A percentile compares a stretch with the other conserved stretches of the same genome.
phyloP scores from a whole-genome alignment of 2,329 filamentous ascomycete genomes.

The Samsoniella hepiali region DNA sequence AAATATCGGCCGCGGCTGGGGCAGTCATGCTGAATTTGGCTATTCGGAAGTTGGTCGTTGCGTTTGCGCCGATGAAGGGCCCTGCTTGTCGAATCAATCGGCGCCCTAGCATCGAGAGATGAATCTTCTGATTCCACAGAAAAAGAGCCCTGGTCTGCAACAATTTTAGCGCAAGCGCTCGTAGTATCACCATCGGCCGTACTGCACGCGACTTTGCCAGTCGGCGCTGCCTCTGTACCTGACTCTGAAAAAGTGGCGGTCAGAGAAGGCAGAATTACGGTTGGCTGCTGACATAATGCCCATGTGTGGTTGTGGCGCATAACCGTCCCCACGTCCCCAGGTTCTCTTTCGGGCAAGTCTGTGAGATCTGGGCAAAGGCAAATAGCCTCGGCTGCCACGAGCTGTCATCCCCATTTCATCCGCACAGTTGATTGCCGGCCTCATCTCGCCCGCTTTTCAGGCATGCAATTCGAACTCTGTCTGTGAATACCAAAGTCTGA shows the following conservation, averaged over 20 bases:
- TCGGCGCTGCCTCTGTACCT: neutral
- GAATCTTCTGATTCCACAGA: too few relatives aligned
- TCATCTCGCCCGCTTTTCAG: neutral
- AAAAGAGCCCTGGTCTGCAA: neutral
- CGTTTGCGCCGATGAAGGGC: neutral
- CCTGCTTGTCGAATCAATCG: neutral
- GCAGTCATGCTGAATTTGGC: slow-evolving; percentile 13
- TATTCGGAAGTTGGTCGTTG: neutral
- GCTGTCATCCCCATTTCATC: neutral
- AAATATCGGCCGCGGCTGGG: neutral
- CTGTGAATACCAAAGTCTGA: neutral
- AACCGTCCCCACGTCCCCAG: neutral
- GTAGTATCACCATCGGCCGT: neutral
- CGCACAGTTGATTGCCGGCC: neutral
- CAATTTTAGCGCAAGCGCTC: neutral
- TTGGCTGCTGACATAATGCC: slow-evolving; percentile 6
- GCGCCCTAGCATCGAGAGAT: neutral
- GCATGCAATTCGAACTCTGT: slow-evolving; percentile 7
- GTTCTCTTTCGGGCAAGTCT: neutral
- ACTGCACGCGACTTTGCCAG: neutral
- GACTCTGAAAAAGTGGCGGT: slow-evolving; percentile 14
- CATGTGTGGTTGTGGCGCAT: neutral
- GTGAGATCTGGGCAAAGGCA: neutral
- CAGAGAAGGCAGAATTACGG: slow-evolving; percentile 3
- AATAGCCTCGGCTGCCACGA: slow-evolving; percentile 13